Base-by-base conservation (phyloP, 202 grass and related monocot species). In the Hordeum pubiflorum region DNA sequence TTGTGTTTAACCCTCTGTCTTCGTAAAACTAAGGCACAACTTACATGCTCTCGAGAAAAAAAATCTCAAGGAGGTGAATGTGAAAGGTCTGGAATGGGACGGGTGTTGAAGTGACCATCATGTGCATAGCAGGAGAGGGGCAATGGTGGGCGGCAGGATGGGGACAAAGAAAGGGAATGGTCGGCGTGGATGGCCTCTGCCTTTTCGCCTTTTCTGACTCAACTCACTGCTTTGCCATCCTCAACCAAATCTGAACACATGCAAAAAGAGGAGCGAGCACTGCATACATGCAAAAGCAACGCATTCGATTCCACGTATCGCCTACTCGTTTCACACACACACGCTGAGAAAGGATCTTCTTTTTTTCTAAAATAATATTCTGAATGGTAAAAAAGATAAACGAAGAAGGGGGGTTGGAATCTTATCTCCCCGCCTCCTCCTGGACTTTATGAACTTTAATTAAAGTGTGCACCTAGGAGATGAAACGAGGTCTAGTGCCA, bases 191-290 rank as follows among this genome's bases (percentile, higher is more conserved):
- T 89, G 80, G 24, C 6, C 69, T 65, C 33, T 23, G 3, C 77
- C 80, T 69, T 88, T 85, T 56, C 41, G 62, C 81, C 77, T 86
- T 75, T 12, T 32, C 1, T 77, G 80, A 68, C 59, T 83, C 71
- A 22, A 68, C 48, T 79, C 71, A 29, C 21, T 3, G 60, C 40
- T 76, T 83, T 74, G 26, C 27, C 66, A 46, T 83, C 78, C 7
- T 59, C 21, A 9, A 5, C 21, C 79, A 50, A 7, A 32, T 23
- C 65, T 54, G 27, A 38, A 2, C 55, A 12, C 54, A 27, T 24
- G 58, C 17, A 54, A n/a, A 54, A 58, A 3, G 55, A 1, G 24
- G 23, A 50, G 69, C 41, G 46, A 59, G 50, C 10, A 21, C 9
- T 21, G 5, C 4, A 81, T 70, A 55, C 17, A 18, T 22, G 32